phyloP scores from a whole-genome alignment of 2,329 filamentous ascomycete genomes.

The Dothiorella sarmentorum region DNA sequence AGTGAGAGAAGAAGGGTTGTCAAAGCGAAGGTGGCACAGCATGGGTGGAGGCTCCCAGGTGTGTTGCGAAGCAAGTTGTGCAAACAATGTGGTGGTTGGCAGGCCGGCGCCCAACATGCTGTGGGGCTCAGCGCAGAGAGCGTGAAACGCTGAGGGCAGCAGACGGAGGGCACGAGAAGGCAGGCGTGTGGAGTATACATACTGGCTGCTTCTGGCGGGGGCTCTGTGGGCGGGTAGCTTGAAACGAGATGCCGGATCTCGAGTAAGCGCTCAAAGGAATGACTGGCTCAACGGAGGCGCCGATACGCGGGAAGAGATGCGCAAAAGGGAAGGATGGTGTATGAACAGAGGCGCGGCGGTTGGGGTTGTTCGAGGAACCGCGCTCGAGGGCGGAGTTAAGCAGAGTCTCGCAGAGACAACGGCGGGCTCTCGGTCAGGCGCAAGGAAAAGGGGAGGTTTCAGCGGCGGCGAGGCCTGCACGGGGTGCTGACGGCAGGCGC shows the following conservation, averaged over 20 bases:
- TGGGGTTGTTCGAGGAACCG: conserved; percentile 4
- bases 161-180: conserved; percentile 2
- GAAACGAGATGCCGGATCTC: conserved; percentile 44
- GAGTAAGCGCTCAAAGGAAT: conserved; percentile 38
- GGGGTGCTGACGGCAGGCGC: conserved; percentile 12
- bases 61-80: conserved; percentile 6
- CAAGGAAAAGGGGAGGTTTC: conserved; percentile 8
- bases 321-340: conserved; percentile 17
- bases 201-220: conserved; percentile 27
- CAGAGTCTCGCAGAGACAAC: conserved; percentile 21
- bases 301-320: conserved; percentile 28
- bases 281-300: conserved; percentile 26
- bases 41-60: background rate
- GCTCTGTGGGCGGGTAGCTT: conserved; percentile 27
- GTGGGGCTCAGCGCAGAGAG: conserved; percentile 13
- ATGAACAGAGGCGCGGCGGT: background rate
- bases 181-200: conserved; percentile 25
- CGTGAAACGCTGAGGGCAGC: conserved; percentile 15
- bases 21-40: conserved; percentile 2
- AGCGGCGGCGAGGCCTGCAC: conserved; percentile 17
- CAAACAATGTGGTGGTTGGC: conserved; percentile 13
- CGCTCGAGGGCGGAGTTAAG: conserved; percentile 13
- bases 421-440: conserved; percentile 14
- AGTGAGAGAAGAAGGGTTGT: conserved; percentile 12
- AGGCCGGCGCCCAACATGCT: conserved; percentile 14